Conservation (phyloP, 345 rosid species). For the Eucalyptus pumila region DNA sequence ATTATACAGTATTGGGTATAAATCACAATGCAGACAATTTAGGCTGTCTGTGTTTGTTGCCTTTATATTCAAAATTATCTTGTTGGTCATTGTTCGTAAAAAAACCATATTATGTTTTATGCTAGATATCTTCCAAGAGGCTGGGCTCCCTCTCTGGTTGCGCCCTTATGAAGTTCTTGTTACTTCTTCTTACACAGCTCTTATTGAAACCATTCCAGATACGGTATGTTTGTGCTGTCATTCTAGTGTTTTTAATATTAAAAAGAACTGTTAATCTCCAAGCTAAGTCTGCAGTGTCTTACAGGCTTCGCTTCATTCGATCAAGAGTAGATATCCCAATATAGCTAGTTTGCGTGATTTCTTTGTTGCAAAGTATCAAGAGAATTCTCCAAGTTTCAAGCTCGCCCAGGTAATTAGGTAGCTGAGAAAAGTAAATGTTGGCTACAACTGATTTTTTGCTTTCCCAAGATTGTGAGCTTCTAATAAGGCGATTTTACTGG, state of each 20-base stretch:
- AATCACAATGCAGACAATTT: neutral
- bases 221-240: slow-evolving; percentile 40
- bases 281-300: slow-evolving; percentile 1
- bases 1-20: neutral
- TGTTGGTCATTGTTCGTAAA: neutral
- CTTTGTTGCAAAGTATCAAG: slow-evolving; percentile 83
- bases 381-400: slow-evolving; percentile 81
- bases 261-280: neutral
- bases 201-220: slow-evolving; percentile 96
- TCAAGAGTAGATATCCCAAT: slow-evolving; percentile 90
- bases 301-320: slow-evolving; percentile 96
- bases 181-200: slow-evolving; percentile 97
- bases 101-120: neutral
- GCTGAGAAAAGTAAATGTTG: neutral
- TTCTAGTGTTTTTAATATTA: neutral
- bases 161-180: slow-evolving; percentile 95
- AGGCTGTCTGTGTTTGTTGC: neutral
- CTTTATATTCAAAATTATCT: neutral
- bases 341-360: slow-evolving; percentile 81
- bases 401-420: slow-evolving; percentile 73
- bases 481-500: neutral
- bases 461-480: neutral
- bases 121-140: slow-evolving; percentile 98
- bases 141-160: slow-evolving; percentile 98
- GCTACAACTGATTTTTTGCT: neutral